Evolutionary conservation across 495 filamentous ascomycete genomes (phyloP).

Genomic region (Haplographium delicatum): DNA sequence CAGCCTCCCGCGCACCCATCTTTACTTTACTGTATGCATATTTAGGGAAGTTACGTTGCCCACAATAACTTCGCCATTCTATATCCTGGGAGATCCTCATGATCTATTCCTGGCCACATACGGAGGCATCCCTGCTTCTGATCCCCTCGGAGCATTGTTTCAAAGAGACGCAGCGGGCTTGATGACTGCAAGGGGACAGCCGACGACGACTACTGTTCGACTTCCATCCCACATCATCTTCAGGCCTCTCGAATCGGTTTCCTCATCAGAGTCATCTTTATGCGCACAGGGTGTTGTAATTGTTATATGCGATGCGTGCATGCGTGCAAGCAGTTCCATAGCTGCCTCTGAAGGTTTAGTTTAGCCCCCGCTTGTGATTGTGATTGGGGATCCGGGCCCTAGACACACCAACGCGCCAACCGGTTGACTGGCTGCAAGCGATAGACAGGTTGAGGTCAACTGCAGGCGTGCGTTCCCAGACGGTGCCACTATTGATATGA

Average conservation of each 20-base stretch:
- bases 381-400: not conserved
- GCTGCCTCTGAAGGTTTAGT: not conserved
- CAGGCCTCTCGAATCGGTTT: slow-evolving; percentile 10
- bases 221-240: slow-evolving; percentile 13
- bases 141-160: slow-evolving; percentile 21
- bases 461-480: not conserved
- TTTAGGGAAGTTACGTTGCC: too few relatives aligned
- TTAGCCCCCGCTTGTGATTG: not conserved
- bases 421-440: not conserved
- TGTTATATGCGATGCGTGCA: not conserved
- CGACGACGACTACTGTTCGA: not conserved
- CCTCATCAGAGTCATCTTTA: slow-evolving; percentile 9
- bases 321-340: too few relatives aligned
- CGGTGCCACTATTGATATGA: not conserved
- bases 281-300: slow-evolving; percentile 16
- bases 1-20: not conserved
- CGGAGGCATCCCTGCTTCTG: slow-evolving; percentile 11
- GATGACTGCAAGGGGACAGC: slow-evolving; percentile 9
- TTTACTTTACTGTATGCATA: not conserved
- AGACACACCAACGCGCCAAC: not conserved
- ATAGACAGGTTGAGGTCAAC: not conserved
- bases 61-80: not conserved
- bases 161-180: slow-evolving; percentile 21
- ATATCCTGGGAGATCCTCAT: slow-evolving; percentile 4
- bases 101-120: slow-evolving; percentile 13